Percentiles rank a stretch among this genome's conserved stretches.
Conservation (phyloP, 2,329 filamentous ascomycete genomes). For the Talaromyces sp. region DNA sequence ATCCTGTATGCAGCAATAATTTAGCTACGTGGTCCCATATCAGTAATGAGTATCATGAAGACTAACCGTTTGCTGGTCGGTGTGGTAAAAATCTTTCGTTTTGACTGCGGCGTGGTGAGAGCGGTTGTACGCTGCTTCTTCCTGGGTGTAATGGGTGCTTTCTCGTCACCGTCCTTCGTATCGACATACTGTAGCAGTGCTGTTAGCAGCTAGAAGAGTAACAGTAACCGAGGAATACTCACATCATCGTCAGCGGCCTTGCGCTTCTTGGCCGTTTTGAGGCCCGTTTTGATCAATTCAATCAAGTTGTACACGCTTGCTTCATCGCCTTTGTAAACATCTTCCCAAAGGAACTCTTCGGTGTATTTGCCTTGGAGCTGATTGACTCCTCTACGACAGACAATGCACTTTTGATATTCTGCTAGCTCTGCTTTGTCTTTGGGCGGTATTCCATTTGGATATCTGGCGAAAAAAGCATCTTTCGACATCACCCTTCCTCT, state of each 20-base stretch:
- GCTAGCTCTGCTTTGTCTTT: conserved; percentile 57
- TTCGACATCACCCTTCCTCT: conserved; percentile 77
- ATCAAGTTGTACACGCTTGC: conserved; percentile 65
- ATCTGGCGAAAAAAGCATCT: conserved; percentile 62
- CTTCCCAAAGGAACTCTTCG: conserved; percentile 87
- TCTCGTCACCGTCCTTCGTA: conserved; percentile 30
- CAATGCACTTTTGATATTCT: conserved; percentile 79
- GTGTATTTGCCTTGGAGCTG: conserved; percentile 87
- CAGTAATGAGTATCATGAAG: not conserved
- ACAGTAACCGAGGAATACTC: conserved; percentile 18
- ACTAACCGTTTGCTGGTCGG: conserved; percentile 60
- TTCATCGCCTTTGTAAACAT: conserved; percentile 66
- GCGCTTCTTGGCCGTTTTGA: conserved; percentile 65
- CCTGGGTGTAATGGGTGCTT: conserved; percentile 50
- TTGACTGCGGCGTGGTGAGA: conserved; percentile 41
- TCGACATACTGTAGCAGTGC: conserved; percentile 33
- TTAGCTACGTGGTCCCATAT: conserved; percentile 15
- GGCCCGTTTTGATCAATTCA: conserved; percentile 58
- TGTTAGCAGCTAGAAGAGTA: conserved; percentile 13
- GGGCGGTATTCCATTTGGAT: conserved; percentile 72
- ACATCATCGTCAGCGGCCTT: conserved; percentile 40
- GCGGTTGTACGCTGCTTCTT: conserved; percentile 54
- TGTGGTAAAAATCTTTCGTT: conserved; percentile 51
- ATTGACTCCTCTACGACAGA: conserved; percentile 87
- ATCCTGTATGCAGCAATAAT: conserved; percentile 43